Base-by-base conservation (phyloP, 1,284 basidiomycete genomes). In the Melampsora americana region DNA sequence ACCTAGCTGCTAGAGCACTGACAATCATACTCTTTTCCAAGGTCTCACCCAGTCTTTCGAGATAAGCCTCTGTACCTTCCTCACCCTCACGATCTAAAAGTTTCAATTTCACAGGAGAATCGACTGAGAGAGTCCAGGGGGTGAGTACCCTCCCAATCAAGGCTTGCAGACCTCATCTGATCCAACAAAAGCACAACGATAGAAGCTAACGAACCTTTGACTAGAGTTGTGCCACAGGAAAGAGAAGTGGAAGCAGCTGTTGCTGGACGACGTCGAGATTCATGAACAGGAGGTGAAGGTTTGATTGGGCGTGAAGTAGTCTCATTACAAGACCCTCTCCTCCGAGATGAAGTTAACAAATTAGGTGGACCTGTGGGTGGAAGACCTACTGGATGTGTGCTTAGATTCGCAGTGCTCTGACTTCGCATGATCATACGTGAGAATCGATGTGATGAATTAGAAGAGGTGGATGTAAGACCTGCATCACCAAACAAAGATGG, bases 21-120 rank as follows among this genome's bases (percentile, higher is more conserved):
- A 62, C 61, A 18, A 74, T 66, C 65, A 56, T 56, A 56, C 64
- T 74, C 50, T 74, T 66, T 28, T 67, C 72, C 2, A 74, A 30
- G 11, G 26, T 23, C n/a, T 9, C 1, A 16, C 65, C 23, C 2
- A 74, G 32, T n/a, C 65, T 42, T n/a, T 18, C 53, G 20, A 74
- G 28, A 67, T 74, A 74, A 6, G 28, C 14, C 16, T 66, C 72
- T 50, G 50, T 48, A 9, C 1, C 30, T 44, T 74, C 72, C 1
- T 66, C 50, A 11, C 26, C 23, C 1, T 65, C 2, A n/a, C 62
- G 30, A 26, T n/a, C 32, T 23, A 74, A 46, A 6, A 64, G 44
- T 28, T 66, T 73, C 39, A 56, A 50, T 28, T 73, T 66, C 5
- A 12, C 30, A 5, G 50, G 50, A 6, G 16, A 53, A 6, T 53